Evolutionary conservation across 768 basidiomycete genomes (phyloP).

Genomic region (Clavaria fumosa): DNA sequence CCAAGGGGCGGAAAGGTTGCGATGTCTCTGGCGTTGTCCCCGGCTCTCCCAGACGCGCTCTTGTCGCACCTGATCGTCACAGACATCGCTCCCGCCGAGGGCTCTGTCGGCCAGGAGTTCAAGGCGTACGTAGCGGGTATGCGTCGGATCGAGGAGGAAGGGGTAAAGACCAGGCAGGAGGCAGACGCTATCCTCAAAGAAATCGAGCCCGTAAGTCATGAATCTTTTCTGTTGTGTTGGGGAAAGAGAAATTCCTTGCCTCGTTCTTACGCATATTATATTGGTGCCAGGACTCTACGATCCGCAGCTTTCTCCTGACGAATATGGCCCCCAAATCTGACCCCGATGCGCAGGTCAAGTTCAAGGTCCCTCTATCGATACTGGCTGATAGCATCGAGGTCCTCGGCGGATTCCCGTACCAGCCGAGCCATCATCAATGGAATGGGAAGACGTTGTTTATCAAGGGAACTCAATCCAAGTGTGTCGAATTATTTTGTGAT

Average conservation of each 20-base stretch:
- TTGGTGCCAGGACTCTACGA: slow-evolving; percentile 58
- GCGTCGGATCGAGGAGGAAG: slow-evolving; percentile 48
- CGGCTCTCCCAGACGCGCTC: slow-evolving; percentile 23
- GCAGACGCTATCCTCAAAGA: slow-evolving; percentile 50
- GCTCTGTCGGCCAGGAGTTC: slow-evolving; percentile 47
- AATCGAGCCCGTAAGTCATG: slow-evolving; percentile 41
- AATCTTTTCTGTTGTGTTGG: neutral
- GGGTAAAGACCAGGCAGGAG: slow-evolving; percentile 45
- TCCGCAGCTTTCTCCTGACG: slow-evolving; percentile 76
- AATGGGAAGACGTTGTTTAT: slow-evolving; percentile 53
- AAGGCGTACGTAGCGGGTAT: slow-evolving; percentile 52
- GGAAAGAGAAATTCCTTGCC: neutral
- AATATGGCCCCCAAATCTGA: slow-evolving; percentile 39
- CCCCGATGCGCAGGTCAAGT: slow-evolving; percentile 28
- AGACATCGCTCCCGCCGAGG: slow-evolving; percentile 66
- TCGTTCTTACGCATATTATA: too few relatives aligned
- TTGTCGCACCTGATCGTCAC: slow-evolving; percentile 52
- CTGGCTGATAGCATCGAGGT: slow-evolving; percentile 42
- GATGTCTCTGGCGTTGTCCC: slow-evolving; percentile 48
- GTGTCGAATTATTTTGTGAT: slow-evolving; percentile 12
- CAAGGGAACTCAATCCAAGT: slow-evolving; percentile 69
- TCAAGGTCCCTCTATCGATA: slow-evolving; percentile 60
- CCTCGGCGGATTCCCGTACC: slow-evolving; percentile 72
- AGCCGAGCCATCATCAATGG: slow-evolving; percentile 35
- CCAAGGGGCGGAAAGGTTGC: slow-evolving; percentile 76